Percentiles rank a stretch among this genome's conserved stretches.
Conservation (phyloP, 2,329 filamentous ascomycete species). For the Botrytis hyacinthi region DNA sequence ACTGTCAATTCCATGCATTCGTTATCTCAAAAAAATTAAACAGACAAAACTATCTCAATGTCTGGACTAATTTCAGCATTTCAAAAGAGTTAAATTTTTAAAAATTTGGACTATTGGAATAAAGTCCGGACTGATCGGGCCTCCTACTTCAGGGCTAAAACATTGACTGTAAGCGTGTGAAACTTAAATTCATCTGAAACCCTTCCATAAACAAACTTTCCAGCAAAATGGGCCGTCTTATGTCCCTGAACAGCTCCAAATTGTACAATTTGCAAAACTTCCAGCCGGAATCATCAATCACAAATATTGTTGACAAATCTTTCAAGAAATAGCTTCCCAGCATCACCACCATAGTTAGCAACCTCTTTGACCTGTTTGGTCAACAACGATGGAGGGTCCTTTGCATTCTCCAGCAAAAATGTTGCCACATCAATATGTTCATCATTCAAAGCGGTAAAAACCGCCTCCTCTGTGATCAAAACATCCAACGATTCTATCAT, state of each 20-base stretch:
- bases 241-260: too few relatives aligned
- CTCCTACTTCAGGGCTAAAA: background rate
- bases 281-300: background rate
- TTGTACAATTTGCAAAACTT: background rate
- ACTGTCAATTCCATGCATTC: background rate
- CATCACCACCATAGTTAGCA: fast-evolving
- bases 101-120: background rate
- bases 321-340: background rate
- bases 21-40: fast-evolving
- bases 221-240: background rate
- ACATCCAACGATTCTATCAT: background rate
- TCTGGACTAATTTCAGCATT: background rate
- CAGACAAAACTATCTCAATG: background rate
- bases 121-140: too few relatives aligned
- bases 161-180: background rate
- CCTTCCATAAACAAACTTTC: background rate
- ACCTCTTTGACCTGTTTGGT: background rate
- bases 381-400: background rate
- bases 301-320: background rate
- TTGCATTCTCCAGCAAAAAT: background rate
- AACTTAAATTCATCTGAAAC: background rate
- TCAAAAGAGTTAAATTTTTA: fast-evolving
- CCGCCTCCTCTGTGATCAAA: background rate
- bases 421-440: background rate
- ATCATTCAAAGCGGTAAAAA: background rate